Base-by-base conservation (phyloP, 2,329 filamentous ascomycete species). In the Colletotrichum higginsianum region DNA sequence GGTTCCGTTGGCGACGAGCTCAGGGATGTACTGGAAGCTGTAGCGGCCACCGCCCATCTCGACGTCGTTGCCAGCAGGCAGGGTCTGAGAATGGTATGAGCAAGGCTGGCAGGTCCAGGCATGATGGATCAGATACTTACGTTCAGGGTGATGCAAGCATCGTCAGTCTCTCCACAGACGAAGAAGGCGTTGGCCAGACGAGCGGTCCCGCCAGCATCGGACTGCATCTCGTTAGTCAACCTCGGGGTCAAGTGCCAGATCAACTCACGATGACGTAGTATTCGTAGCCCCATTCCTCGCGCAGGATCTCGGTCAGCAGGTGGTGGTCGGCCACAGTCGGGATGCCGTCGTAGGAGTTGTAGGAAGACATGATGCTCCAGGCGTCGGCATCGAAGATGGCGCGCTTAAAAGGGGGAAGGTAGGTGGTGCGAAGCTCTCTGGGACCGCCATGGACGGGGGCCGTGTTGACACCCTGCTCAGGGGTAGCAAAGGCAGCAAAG, bases 11-110 rank as follows among this genome's bases (percentile, higher is more conserved):
- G 88, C 81, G 18, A 94, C 85, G 60, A 94, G 85, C 38, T 88
- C 84, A 7, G 92, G 90, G 62, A 94, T 93, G 46, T 85, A 87
- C 74, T 90, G 85, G 77, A 90, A 92, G 78, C 90, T 94, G 83
- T 89, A 94, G 23, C 90, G 91, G 23, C 93, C 92, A 49, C 92
- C 92, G 15, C 92, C 92, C 92, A 94, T 94, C 76, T 94, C 93
- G 15, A 92, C 86, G 75, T 94, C 92, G 61, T 90, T 92, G 3
- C 93, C 92, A 5, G 92, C 90, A 0, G 89, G 89, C 5, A 94
- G 85, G 11, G 89, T 84, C 81, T 88, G 69, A 16, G 35, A 0
- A 16, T 13, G 16, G 18, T 38, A 44, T 76, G 35, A 77, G 64
- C 35, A 35, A 7, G 35, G 0, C 30, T 18, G 47, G 6, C 26